Conservation (phyloP, 257 asterid genomes). For the Jaltomata sinuosa region DNA sequence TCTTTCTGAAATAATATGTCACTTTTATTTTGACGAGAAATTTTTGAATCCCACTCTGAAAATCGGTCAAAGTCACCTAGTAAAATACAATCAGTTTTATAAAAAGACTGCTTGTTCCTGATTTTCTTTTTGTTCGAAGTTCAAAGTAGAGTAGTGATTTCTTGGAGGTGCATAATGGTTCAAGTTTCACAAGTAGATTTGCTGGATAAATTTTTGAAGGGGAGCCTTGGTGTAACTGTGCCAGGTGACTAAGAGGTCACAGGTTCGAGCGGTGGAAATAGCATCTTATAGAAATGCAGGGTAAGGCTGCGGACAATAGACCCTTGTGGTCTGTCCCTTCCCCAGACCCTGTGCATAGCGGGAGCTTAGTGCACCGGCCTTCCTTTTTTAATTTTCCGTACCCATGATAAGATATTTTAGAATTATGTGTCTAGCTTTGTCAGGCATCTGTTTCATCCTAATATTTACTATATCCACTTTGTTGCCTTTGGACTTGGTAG, state of each 20-base stretch:
- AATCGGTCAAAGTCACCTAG: background rate
- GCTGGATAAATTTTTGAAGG: background rate
- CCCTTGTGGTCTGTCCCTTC: too few relatives aligned
- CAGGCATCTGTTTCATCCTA: background rate
- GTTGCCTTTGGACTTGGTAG: background rate
- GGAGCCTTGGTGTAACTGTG: too few relatives aligned
- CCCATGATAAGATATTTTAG: background rate
- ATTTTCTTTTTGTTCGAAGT: background rate
- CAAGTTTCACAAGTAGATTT: background rate
- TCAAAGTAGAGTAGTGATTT: background rate
- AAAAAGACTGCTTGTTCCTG: background rate
- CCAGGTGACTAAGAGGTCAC: too few relatives aligned
- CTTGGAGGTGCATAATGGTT: background rate
- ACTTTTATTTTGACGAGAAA: background rate
- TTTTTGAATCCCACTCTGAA: background rate
- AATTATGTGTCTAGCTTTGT: background rate
- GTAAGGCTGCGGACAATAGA: too few relatives aligned
- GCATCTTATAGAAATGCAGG: too few relatives aligned
- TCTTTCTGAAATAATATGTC: background rate
- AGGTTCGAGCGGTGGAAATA: too few relatives aligned
- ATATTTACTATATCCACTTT: background rate
- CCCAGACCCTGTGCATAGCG: too few relatives aligned
- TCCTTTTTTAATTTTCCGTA: background rate
- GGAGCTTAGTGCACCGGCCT: too few relatives aligned
- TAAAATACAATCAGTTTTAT: background rate